These are phyloP conservation scores for Hypoxylon fuscum DNA, from an alignment of 495 filamentous ascomycete species.

Conservation along the genomic window DNA sequence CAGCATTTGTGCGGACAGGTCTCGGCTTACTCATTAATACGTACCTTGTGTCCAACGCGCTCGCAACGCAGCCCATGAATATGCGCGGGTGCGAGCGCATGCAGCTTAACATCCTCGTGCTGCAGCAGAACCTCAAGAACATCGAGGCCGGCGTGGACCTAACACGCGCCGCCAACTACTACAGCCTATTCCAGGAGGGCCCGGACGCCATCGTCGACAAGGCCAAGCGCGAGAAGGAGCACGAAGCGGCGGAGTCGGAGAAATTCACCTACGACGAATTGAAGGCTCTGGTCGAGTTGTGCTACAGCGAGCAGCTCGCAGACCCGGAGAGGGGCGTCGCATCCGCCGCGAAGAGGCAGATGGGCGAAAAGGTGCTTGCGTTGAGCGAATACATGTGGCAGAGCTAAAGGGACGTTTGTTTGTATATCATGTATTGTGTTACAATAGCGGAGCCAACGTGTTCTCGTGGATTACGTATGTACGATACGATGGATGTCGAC, in stretches of 20 bases:
- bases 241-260: conserved; percentile 47
- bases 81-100: conserved; percentile 78
- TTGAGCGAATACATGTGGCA: conserved; percentile 86
- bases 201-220: conserved; percentile 73
- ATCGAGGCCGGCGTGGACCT: conserved; percentile 80
- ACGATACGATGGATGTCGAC: neutral
- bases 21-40: conserved; percentile 76
- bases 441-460: conserved; percentile 1
- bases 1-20: conserved; percentile 74
- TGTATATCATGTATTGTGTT: conserved; percentile 5
- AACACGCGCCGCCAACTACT: conserved; percentile 75
- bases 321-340: conserved; percentile 77
- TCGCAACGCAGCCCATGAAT: conserved; percentile 75
- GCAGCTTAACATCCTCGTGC: conserved; percentile 88
- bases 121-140: conserved; percentile 95
- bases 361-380: conserved; percentile 77
- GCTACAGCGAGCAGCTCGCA: conserved; percentile 80
- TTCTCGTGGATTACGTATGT: conserved; percentile 3
- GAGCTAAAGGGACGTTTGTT: conserved; percentile 42
- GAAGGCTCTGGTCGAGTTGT: conserved; percentile 83
- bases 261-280: conserved; percentile 84
- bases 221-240: conserved; percentile 63
- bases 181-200: conserved; percentile 80
- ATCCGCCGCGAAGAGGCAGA: conserved; percentile 73
- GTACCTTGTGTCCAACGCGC: conserved; percentile 71